Evolutionary conservation across 2,329 filamentous ascomycete genomes (phyloP), one percentile per base, ranked within the genome.

Genomic region (Cladosporium colombiae): DNA sequence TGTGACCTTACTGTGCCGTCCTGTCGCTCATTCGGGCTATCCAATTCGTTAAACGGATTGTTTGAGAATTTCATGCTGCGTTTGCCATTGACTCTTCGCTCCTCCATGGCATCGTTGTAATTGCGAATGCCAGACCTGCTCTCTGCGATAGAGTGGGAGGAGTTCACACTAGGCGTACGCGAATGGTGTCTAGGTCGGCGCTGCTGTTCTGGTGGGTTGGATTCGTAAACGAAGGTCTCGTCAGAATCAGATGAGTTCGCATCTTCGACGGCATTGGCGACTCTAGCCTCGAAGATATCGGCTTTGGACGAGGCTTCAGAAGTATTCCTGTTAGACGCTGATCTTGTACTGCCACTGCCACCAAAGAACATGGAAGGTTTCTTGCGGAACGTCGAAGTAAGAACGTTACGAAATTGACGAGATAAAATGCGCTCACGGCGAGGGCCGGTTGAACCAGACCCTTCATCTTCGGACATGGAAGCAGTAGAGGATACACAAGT

Each of bases 191-290:
- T 87, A 61, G 92, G 91, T 61, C 85, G 81, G 33, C 84, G 78
- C 64, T 79, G 82, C 27, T 83, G 81, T 70, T 89, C 87, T 16
- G 85, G 84, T 11, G 94, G 95, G 74, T 99, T 99, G 29, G 95
- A 98, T 78, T 99, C 95, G 80, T 99, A 99, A 18, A 99, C 95
- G 78, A 98, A 99, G 0, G 95, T 98, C 79, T 98, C 95, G 74
- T 97, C 95, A 1, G 94, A 98, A 77, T 99, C 95, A 7, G 94
- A 97, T 14, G 94, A 96, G 77, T 97, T 91, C 53, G 92, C 93
- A 78, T 98, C 93, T 76, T 98, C 94, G 62, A 99, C 93, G 10
- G 94, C 94, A 77, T 89, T 97, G 60, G 94, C 94, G 71, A 99
- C 93, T 76, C 96, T 96, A 71, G 93, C 93, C 81, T 98, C 95